Evolutionary conservation across 2,329 filamentous ascomycete genomes (phyloP), one percentile per base, ranked within the genome.

Genomic region (Neofusicoccum parvum): DNA sequence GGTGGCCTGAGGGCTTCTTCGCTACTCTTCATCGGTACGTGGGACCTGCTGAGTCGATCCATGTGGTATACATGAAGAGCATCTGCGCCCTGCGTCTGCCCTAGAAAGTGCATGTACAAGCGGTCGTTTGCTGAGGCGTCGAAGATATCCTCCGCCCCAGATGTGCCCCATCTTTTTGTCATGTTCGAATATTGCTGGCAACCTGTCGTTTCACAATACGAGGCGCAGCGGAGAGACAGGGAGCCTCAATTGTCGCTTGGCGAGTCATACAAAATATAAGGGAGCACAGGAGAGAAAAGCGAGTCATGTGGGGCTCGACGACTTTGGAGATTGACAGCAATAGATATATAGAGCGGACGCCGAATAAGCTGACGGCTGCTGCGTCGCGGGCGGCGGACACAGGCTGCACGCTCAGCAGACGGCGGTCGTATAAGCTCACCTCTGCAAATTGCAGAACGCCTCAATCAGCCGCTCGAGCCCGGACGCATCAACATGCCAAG

Each of bases 241-340:
- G 39, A 45, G 54, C 39, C 39, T 58, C 43, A 60, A 14, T n/a
- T 23, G 56, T 60, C 56, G 43, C 56, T 23, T 60, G 56, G 43
- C 56, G 56, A 60, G 56, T 60, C 56, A 60, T 48, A 60, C 43
- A 14, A 46, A 60, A 60, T 60, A 48, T 48, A 49, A 49, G 56
- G 56, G 56, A 60, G 43, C n/a, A 37, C 49, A 37, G 15, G 41
- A 60, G 39, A 23, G 43, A 5, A 27, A 11, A 7, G 27, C 56
- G 56, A 60, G 56, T 60, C 56, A 60, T 60, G 56, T 20, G 23
- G 11, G 10, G 15, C 27, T 3, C 5, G 43, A 49, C 48, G 10
- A 59, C 41, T 11, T 20, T 46, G 43, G 12, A 32, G 32, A 60
- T 46, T 6, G 12, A 7, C 7, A 34, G 17, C 9, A 36, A 23